Conservation (phyloP, 164 flowering plant species). For the Vitis rupestris region DNA sequence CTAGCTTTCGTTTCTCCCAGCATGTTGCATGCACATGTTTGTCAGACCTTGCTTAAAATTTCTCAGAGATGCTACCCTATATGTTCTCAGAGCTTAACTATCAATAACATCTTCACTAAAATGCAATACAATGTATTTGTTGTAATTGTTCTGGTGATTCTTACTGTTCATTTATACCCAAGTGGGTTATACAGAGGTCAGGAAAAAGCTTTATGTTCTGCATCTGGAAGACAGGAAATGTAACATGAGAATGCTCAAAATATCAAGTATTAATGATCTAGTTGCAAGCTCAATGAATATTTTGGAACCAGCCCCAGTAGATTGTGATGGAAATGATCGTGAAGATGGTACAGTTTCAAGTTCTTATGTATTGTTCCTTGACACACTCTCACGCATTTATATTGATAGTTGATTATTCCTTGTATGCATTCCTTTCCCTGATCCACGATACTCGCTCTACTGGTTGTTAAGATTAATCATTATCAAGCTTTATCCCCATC, state of each 20-base stretch:
- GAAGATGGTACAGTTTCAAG: conserved; percentile 66
- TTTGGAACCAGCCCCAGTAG: conserved; percentile 80
- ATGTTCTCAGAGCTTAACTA: neutral
- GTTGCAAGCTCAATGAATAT: conserved; percentile 93
- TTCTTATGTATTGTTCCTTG: too few relatives aligned
- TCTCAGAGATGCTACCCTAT: neutral
- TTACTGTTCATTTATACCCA: conserved; percentile 12
- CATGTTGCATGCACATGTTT: neutral
- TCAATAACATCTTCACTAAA: neutral
- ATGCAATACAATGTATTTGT: too few relatives aligned
- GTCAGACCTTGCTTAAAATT: neutral
- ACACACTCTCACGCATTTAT: too few relatives aligned
- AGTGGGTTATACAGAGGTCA: conserved; percentile 38
- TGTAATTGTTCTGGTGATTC: neutral
- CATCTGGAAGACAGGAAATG: conserved; percentile 95
- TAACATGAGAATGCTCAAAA: conserved; percentile 87
- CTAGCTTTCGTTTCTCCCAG: neutral
- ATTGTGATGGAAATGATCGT: conserved; percentile 72
- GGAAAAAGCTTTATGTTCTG: conserved; percentile 87
- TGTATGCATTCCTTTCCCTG: neutral
- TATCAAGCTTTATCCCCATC: neutral
- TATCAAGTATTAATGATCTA: conserved; percentile 70
- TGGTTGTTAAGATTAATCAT: neutral
- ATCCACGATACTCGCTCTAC: neutral
- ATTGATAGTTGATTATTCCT: neutral